A percentile compares a stretch with the other conserved stretches of the same genome.
Evolutionary conservation across 225 moss, liverwort and hornwort species (phyloP).

Genomic region (Rhytidiadelphus loreus): DNA sequence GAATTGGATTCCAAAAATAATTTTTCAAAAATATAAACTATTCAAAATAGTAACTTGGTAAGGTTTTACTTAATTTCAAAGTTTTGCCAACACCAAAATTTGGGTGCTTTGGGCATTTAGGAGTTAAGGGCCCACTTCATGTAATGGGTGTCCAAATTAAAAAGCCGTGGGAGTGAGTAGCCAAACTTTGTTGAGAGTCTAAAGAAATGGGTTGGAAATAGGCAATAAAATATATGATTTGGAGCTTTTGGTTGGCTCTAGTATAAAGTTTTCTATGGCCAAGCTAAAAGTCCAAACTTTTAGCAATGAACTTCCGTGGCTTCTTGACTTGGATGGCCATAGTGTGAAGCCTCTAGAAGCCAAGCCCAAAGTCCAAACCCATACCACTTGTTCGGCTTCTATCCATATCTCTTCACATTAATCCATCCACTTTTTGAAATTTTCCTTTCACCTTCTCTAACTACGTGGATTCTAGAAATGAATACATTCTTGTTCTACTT

Average conservation of each 20-base stretch:
- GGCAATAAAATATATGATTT: neutral
- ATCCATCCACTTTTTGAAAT: neutral
- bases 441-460: neutral
- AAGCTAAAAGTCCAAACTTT: neutral
- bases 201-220: neutral
- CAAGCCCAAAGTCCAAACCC: neutral
- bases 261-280: too few relatives aligned
- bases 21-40: too few relatives aligned
- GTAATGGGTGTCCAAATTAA: accelerated
- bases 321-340: neutral
- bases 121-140: neutral
- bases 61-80: too few relatives aligned
- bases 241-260: accelerated
- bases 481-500: neutral
- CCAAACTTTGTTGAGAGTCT: neutral
- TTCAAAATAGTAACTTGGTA: too few relatives aligned
- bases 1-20: too few relatives aligned
- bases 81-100: too few relatives aligned
- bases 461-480: accelerated
- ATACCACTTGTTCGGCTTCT: neutral
- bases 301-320: neutral
- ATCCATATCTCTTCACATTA: neutral
- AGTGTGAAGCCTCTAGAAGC: accelerated
- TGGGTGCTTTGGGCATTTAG: too few relatives aligned
- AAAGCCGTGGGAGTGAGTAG: accelerated